These are phyloP conservation scores for Capillidium heterosporum DNA, from an alignment of 371 early-diverging fungal species.

Conservation along the genomic window DNA sequence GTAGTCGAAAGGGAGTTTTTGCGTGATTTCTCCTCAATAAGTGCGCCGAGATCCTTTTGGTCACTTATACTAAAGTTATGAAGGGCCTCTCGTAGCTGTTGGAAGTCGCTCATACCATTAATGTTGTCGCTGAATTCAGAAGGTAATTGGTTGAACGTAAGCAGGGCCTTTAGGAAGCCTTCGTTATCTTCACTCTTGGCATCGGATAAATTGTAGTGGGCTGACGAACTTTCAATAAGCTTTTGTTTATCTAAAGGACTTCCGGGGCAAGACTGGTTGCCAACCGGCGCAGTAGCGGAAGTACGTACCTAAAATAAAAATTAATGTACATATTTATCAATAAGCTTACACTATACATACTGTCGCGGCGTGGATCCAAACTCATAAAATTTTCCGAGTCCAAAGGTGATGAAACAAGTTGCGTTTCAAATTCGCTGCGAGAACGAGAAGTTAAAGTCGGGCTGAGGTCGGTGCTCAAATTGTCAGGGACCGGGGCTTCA, in stretches of 20 bases:
- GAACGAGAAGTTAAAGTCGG: too few species aligned
- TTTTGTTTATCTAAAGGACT: neutral
- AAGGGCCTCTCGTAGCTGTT: neutral
- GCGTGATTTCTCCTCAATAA: neutral
- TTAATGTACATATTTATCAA: neutral
- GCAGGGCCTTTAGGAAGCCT: neutral
- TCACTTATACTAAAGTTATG: neutral
- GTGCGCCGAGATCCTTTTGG: neutral
- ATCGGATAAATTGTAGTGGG: neutral
- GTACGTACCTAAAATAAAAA: neutral
- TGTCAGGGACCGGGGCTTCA: neutral
- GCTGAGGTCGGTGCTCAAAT: neutral
- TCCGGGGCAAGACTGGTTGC: neutral
- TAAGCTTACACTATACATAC: constrained; percentile 3
- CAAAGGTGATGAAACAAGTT: neutral
- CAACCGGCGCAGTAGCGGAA: neutral
- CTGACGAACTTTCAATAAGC: neutral
- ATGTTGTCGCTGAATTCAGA: neutral
- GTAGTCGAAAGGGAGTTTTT: neutral
- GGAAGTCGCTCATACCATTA: neutral
- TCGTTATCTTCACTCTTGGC: neutral
- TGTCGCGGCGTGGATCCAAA: neutral
- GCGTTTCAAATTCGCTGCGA: neutral
- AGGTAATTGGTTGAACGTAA: neutral
- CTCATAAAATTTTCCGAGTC: neutral